Conservation (phyloP, 148 eudicot genomes). For the Fagopyrum esculentum region DNA sequence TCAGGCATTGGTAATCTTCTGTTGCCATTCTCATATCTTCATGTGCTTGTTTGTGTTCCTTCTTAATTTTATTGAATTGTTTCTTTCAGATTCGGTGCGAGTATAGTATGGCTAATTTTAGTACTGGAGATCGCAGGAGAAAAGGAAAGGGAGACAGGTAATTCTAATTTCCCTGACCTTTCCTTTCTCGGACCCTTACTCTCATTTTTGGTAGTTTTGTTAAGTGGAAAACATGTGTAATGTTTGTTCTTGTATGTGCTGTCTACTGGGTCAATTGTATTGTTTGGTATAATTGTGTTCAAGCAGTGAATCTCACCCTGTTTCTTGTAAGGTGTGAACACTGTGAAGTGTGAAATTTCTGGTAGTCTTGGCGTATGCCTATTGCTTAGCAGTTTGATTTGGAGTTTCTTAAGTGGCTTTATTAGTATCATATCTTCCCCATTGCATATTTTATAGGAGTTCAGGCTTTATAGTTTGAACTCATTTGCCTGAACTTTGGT, state of each 20-base stretch:
- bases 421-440: too few species aligned
- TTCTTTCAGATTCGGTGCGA: constrained; percentile 71
- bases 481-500: too few species aligned
- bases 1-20: constrained; percentile 67
- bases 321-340: too few species aligned
- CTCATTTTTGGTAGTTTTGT: not conserved
- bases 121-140: constrained; percentile 92
- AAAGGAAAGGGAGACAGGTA: constrained; percentile 98
- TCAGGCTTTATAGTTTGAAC: too few species aligned
- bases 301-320: too few species aligned
- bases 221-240: not conserved
- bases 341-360: too few species aligned
- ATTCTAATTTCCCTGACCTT: not conserved
- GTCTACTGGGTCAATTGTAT: not conserved
- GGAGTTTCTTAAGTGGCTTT: not conserved
- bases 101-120: constrained; percentile 96
- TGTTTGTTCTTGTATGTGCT: not conserved
- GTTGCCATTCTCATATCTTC: not conserved
- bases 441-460: too few species aligned
- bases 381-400: too few species aligned
- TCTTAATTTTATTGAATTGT: not conserved
- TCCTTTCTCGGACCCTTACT: not conserved
- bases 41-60: not conserved
- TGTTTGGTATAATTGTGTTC: not conserved
- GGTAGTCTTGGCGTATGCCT: too few species aligned